These are phyloP conservation scores for Orbilia oligospora DNA, from an alignment of 2,329 filamentous ascomycete genomes.

Conservation along the genomic window DNA sequence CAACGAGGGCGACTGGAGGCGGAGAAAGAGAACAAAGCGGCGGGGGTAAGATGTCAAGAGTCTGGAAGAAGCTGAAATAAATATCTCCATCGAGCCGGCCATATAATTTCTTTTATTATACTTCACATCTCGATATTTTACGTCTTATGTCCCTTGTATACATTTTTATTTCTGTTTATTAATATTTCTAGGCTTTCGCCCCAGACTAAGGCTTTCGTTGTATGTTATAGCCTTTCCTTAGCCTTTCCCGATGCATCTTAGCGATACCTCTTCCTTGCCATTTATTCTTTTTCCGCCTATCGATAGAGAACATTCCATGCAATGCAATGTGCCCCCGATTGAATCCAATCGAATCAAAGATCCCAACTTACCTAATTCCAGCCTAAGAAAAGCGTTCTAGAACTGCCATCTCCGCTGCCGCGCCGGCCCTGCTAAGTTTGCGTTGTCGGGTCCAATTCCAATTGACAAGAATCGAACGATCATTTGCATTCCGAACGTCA, in stretches of 20 bases:
- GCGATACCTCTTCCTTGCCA: constrained; percentile 12
- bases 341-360: constrained; percentile 5
- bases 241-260: constrained; percentile 26
- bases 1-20: background rate
- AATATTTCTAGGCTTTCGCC: too few species aligned
- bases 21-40: constrained; percentile 33
- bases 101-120: background rate
- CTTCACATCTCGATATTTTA: background rate
- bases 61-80: constrained; percentile 59
- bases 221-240: constrained; percentile 19
- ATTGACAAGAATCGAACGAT: background rate
- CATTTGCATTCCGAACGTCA: constrained; percentile 29
- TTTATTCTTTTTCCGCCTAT: constrained; percentile 6
- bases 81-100: background rate
- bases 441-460: constrained; percentile 1
- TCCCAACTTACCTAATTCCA: constrained; percentile 1
- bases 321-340: constrained; percentile 5
- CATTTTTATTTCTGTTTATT: constrained; percentile 20
- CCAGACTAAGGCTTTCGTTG: background rate
- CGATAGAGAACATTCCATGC: constrained; percentile 18
- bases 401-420: constrained; percentile 13
- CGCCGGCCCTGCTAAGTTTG: constrained; percentile 14
- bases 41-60: constrained; percentile 54
- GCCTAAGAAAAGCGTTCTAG: constrained; percentile 10
- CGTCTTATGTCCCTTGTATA: constrained; percentile 9